phyloP scores from a whole-genome alignment of 2,329 filamentous ascomycete genomes.

The Hypoxylon sp. region DNA sequence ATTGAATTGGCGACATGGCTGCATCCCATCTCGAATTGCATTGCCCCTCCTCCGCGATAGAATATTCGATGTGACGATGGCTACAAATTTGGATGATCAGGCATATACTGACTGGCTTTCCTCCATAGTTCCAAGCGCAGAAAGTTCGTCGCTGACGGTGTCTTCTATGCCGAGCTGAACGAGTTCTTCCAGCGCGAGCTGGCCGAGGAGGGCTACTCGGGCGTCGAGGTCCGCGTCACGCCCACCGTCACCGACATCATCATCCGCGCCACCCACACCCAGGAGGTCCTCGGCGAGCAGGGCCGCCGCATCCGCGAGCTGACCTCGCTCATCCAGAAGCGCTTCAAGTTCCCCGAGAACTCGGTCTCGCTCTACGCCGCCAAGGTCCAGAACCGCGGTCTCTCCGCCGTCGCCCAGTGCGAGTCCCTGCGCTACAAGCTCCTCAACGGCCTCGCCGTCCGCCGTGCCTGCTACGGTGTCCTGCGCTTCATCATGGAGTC shows the following conservation, averaged over 20 bases:
- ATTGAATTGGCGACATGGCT: slow-evolving; percentile 2
- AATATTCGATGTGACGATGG: slow-evolving; percentile 20
- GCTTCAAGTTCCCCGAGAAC: slow-evolving; percentile 99
- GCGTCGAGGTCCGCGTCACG: slow-evolving; percentile 99
- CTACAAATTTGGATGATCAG: neutral
- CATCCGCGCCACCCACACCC: slow-evolving; percentile 99
- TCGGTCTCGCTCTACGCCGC: slow-evolving; percentile 99
- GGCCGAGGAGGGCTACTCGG: slow-evolving; percentile 99
- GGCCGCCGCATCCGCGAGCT: slow-evolving; percentile 99
- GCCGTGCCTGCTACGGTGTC: slow-evolving; percentile 99
- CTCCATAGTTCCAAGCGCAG: slow-evolving; percentile 82
- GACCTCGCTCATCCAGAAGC: slow-evolving; percentile 99
- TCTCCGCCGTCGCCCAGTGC: slow-evolving; percentile 99
- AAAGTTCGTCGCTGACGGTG: slow-evolving; percentile 97
- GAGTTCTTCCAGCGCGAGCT: slow-evolving; percentile 99
- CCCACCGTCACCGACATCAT: slow-evolving; percentile 99
- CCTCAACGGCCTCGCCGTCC: slow-evolving; percentile 98
- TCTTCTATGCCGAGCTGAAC: slow-evolving; percentile 99
- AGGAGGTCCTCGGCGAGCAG: slow-evolving; percentile 99
- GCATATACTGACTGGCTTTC: slow-evolving; percentile 38
- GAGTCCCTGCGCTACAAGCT: slow-evolving; percentile 99
- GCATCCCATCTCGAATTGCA: slow-evolving; percentile 15
- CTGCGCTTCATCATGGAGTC: slow-evolving; percentile 99
- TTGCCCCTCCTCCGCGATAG: slow-evolving; percentile 19
- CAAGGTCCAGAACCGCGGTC: slow-evolving; percentile 99